Percentiles rank a stretch among this genome's conserved stretches.
These are phyloP conservation scores for Artemisia argyi DNA, from an alignment of 129 eudicot species.

Conservation along the genomic window DNA sequence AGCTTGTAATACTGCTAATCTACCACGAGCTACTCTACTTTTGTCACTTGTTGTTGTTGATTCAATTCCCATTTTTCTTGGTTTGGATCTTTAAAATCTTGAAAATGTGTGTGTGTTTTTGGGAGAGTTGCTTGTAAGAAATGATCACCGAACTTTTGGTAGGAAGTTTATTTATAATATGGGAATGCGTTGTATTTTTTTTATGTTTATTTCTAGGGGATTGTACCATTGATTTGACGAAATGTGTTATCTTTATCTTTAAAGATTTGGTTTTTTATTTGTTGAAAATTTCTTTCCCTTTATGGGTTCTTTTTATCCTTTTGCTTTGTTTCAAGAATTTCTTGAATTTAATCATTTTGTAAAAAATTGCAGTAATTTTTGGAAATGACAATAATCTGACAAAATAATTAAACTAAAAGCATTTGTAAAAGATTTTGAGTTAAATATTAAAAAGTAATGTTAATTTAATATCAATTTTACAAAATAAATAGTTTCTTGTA, in stretches of 20 bases:
- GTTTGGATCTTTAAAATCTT: constrained; percentile 1
- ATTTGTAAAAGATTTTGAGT: no score
- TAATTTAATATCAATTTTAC: no score
- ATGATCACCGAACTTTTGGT: constrained; percentile 18
- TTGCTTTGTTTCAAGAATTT: neutral
- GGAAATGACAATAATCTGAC: no score
- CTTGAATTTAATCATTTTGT: neutral
- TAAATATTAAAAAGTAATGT: no score
- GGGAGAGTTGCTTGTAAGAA: constrained; percentile 31
- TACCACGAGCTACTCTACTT: constrained; percentile 51
- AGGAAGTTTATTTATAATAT: neutral
- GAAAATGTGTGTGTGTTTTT: neutral
- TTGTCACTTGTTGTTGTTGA: neutral
- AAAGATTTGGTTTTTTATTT: neutral
- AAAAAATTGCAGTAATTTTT: no score
- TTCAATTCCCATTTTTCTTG: constrained; percentile 30
- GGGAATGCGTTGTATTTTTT: neutral
- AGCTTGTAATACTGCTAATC: constrained; percentile 78
- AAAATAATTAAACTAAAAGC: no score
- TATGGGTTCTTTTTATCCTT: constrained; percentile 1
- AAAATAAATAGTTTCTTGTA: no score
- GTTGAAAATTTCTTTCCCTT: constrained; percentile 3
- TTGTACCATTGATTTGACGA: constrained; percentile 1
- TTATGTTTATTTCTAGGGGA: constrained; percentile 32
- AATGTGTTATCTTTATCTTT: constrained; percentile 23